A percentile compares a stretch with the other conserved stretches of the same genome.
These are phyloP conservation scores for Phycomyces blakesleeanus DNA, from an alignment of 192 early-diverging fungal genomes.

Conservation along the genomic window DNA sequence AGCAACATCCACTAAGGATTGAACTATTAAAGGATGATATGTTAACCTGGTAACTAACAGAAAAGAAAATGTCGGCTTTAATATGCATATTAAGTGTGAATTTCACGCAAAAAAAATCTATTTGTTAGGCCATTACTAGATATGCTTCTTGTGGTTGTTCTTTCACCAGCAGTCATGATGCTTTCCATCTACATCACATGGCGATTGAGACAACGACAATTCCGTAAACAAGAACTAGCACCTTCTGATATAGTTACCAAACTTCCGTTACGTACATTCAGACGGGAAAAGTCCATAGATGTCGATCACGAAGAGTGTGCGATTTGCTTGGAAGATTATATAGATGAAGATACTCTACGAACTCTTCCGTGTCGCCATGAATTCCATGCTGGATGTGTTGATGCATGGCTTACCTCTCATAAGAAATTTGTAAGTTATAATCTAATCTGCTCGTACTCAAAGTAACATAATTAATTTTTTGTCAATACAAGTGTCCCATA, in stretches of 20 bases:
- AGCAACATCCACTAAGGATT: conserved; percentile 25
- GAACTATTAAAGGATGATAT: conserved; percentile 41
- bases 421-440: conserved; percentile 82
- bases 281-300: conserved; percentile 55
- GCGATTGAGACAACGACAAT: conserved; percentile 68
- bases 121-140: conserved; percentile 64
- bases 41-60: conserved; percentile 36
- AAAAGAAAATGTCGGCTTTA: neutral
- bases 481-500: conserved; percentile 25
- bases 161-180: conserved; percentile 81
- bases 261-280: conserved; percentile 70
- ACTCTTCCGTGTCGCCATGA: conserved; percentile 86
- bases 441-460: too few relatives aligned
- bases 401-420: conserved; percentile 85
- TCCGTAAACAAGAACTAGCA: conserved; percentile 70
- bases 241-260: conserved; percentile 69
- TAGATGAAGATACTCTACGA: conserved; percentile 75
- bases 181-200: conserved; percentile 70
- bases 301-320: conserved; percentile 82
- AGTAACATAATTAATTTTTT: too few relatives aligned
- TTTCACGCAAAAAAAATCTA: too few relatives aligned
- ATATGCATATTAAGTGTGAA: neutral
- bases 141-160: conserved; percentile 74
- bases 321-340: conserved; percentile 93
- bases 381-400: conserved; percentile 87